Evolutionary conservation across 176 grass and related monocot genomes (phyloP).

Genomic region (Typha latifolia): DNA sequence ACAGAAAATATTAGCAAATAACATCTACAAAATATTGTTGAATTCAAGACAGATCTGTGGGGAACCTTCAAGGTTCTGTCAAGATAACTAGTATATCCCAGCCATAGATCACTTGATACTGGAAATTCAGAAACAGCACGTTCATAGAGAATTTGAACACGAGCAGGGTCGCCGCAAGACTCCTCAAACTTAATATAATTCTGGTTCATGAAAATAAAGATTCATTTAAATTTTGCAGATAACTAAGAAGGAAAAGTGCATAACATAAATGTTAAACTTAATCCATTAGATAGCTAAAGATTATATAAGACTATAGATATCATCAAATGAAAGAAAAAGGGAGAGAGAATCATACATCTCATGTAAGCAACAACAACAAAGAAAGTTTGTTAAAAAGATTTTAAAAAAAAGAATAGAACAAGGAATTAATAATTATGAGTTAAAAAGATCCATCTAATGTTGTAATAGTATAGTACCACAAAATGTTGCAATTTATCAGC

Average conservation of each 20-base stretch:
- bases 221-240: not conserved
- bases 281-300: too few relatives aligned
- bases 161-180: constrained; percentile 60
- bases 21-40: not conserved
- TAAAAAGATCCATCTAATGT: constrained; percentile 7
- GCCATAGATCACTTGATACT: constrained; percentile 75
- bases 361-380: not conserved
- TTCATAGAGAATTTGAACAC: constrained; percentile 88
- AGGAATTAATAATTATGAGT: not conserved
- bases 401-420: not conserved
- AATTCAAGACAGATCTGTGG: constrained; percentile 8
- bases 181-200: constrained; percentile 94
- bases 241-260: constrained; percentile 10
- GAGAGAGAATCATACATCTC: too few relatives aligned
- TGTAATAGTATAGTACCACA: constrained; percentile 35
- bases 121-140: constrained; percentile 71
- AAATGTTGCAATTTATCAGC: constrained; percentile 58
- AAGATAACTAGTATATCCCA: constrained; percentile 66
- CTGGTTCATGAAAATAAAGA: constrained; percentile 40
- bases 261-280: too few relatives aligned
- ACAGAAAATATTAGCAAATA: constrained; percentile 11
- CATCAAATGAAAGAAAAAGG: too few relatives aligned
- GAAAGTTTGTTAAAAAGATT: not conserved
- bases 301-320: too few relatives aligned
- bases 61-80: constrained; percentile 80